phyloP scores from a whole-genome alignment of 2,329 filamentous ascomycete genomes.

The Ophiostoma triangulosporum region DNA sequence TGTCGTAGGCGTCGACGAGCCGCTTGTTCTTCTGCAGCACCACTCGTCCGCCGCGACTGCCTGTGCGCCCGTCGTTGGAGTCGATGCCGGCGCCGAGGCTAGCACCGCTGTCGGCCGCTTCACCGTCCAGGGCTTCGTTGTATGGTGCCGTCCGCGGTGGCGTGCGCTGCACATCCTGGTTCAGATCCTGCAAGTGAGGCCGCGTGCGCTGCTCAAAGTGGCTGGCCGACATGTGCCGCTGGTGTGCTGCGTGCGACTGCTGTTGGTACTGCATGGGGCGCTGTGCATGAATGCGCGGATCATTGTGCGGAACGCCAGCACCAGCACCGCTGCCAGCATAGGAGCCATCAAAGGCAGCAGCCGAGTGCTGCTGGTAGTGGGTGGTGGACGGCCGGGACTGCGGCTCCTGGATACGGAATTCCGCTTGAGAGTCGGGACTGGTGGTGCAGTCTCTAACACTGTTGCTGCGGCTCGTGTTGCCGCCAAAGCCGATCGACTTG shows the following conservation, averaged over 20 bases:
- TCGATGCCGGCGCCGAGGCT: conserved; percentile 26
- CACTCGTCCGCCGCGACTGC: conserved; percentile 24
- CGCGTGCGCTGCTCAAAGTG: conserved; percentile 3
- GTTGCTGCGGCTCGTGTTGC: neutral
- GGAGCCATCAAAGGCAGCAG: neutral
- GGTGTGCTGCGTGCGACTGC: conserved; percentile 11
- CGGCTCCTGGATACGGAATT: conserved; percentile 38
- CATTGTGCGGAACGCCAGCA: neutral
- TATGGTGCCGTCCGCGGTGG: conserved; percentile 31
- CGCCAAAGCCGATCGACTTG: conserved; percentile 43
- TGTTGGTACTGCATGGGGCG: conserved; percentile 7
- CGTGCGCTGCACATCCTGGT: conserved; percentile 29
- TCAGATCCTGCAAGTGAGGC: conserved; percentile 21
- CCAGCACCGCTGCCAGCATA: neutral
- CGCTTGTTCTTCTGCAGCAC: conserved; percentile 76
- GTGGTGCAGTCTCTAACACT: conserved; percentile 34
- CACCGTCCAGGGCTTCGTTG: neutral
- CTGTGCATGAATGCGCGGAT: neutral
- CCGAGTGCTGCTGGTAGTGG: neutral
- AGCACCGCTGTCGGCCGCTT: conserved; percentile 20
- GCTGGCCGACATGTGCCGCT: conserved; percentile 14
- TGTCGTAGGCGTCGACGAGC: conserved; percentile 80
- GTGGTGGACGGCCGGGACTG: conserved; percentile 19
- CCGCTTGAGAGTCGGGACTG: conserved; percentile 36
- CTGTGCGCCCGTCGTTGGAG: conserved; percentile 2